phyloP scores from a whole-genome alignment of 2,329 filamentous ascomycete genomes.

The Ploettnerulaceae sp. region DNA sequence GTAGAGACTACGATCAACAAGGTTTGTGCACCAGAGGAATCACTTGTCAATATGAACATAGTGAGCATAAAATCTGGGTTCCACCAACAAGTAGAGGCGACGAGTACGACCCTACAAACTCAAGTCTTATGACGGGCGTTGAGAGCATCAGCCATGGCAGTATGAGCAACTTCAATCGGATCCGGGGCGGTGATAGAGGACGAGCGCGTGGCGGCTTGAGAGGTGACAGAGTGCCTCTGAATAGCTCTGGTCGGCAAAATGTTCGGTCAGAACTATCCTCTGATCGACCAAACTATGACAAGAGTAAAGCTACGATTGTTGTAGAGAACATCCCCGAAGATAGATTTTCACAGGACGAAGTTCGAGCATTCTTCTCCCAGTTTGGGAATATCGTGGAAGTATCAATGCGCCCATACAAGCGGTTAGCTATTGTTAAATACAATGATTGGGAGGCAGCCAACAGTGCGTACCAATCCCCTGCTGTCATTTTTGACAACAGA shows the following conservation, averaged over 20 bases:
- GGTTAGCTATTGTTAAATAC: slow-evolving; percentile 66
- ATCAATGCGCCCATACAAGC: slow-evolving; percentile 60
- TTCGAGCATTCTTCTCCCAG: slow-evolving; percentile 65
- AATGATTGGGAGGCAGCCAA: slow-evolving; percentile 61
- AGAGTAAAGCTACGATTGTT: slow-evolving; percentile 62
- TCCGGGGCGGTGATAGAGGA: slow-evolving; percentile 26
- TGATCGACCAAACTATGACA: slow-evolving; percentile 58
- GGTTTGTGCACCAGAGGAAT: slow-evolving; percentile 66
- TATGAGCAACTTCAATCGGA: slow-evolving; percentile 7
- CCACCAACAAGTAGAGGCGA: slow-evolving; percentile 28
- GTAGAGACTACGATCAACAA: slow-evolving; percentile 66
- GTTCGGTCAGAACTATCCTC: slow-evolving; percentile 55
- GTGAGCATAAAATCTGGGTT: slow-evolving; percentile 45
- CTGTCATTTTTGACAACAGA: slow-evolving; percentile 77
- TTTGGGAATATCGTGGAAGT: slow-evolving; percentile 65
- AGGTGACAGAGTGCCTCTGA: slow-evolving; percentile 25
- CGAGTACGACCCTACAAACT: slow-evolving; percentile 57
- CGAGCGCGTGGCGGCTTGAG: slow-evolving; percentile 32
- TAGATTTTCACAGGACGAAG: slow-evolving; percentile 57
- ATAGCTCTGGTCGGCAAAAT: slow-evolving; percentile 22
- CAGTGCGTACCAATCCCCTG: slow-evolving; percentile 69
- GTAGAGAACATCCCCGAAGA: slow-evolving; percentile 75
- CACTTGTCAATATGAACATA: slow-evolving; percentile 66
- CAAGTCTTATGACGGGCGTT: slow-evolving; percentile 37
- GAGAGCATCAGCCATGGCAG: slow-evolving; percentile 15